Percentiles rank a stretch among this genome's conserved stretches.
Conservation (phyloP, 2,329 filamentous ascomycete genomes). For the Arthrobotrys megalospora region DNA sequence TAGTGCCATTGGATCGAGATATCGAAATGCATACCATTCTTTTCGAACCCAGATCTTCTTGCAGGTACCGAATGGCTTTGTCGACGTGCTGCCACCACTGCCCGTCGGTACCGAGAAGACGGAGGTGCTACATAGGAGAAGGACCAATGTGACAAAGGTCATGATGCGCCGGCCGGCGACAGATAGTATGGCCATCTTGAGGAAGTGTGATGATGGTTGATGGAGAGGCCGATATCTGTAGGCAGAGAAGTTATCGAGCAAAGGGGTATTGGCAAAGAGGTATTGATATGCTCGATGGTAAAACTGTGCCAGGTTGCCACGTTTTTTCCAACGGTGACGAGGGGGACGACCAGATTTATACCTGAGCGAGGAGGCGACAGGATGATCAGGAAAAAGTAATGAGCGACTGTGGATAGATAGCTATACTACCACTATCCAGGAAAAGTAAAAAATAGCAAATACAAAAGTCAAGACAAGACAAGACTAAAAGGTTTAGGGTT, state of each 20-base stretch:
- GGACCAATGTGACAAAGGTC: slow-evolving; percentile 29
- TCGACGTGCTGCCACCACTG: not conserved
- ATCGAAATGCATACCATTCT: slow-evolving; percentile 41
- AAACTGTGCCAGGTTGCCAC: slow-evolving; percentile 61
- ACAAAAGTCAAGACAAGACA: slow-evolving; percentile 5
- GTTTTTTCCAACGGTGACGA: slow-evolving; percentile 60
- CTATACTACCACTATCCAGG: slow-evolving; percentile 6
- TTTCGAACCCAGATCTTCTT: slow-evolving; percentile 15
- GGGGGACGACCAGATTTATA: slow-evolving; percentile 59
- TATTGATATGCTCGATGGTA: slow-evolving; percentile 55
- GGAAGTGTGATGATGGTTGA: slow-evolving; percentile 19
- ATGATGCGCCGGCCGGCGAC: slow-evolving; percentile 47
- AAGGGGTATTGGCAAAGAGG: slow-evolving; percentile 38
- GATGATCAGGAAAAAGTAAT: slow-evolving; percentile 50
- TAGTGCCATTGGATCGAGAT: not conserved
- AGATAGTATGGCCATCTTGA: slow-evolving; percentile 59
- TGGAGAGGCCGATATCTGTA: slow-evolving; percentile 48
- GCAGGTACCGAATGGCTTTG: slow-evolving; percentile 35
- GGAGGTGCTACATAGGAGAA: slow-evolving; percentile 35
- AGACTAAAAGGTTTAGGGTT: slow-evolving; percentile 47
- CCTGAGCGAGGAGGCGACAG: slow-evolving; percentile 38
- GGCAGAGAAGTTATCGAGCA: slow-evolving; percentile 46
- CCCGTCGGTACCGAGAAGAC: slow-evolving; percentile 35
- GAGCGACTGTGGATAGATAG: slow-evolving; percentile 38
- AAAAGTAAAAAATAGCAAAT: slow-evolving; percentile 23